These are phyloP conservation scores for Calonectria pauciramosa DNA, from an alignment of 2,329 filamentous ascomycete species.

Conservation along the genomic window DNA sequence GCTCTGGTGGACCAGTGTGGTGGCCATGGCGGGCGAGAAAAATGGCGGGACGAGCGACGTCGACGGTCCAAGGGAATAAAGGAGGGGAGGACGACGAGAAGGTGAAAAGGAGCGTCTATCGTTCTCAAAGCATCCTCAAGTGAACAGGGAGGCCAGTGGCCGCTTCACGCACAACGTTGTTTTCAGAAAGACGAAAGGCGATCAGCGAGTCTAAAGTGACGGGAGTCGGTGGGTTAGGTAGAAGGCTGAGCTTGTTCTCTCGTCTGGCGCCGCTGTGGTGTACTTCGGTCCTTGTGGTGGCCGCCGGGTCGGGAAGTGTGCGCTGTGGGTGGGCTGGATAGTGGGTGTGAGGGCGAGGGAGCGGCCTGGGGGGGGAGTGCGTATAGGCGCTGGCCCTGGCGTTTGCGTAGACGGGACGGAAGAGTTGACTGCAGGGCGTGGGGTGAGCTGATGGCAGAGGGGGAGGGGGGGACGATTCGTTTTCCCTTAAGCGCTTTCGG, in stretches of 20 bases:
- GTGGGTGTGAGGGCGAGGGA: neutral
- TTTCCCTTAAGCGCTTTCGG: neutral
- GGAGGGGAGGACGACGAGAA: constrained; percentile 30
- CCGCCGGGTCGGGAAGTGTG: constrained; percentile 22
- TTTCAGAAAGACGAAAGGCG: constrained; percentile 12
- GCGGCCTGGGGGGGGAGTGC: neutral
- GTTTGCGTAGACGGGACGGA: neutral
- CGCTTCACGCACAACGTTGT: constrained; percentile 8
- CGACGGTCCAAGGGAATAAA: neutral
- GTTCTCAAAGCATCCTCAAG: constrained; percentile 41
- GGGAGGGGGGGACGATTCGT: neutral
- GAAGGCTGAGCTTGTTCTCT: constrained; percentile 13
- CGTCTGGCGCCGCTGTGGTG: constrained; percentile 8
- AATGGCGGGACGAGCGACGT: constrained; percentile 24
- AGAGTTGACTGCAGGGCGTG: constrained; percentile 12
- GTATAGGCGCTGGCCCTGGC: neutral
- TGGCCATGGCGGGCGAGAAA: constrained; percentile 32
- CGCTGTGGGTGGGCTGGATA: neutral
- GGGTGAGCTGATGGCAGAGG: neutral
- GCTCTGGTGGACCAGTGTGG: constrained; percentile 33
- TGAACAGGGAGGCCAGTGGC: constrained; percentile 24
- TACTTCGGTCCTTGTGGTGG: constrained; percentile 4
- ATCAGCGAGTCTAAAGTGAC: constrained; percentile 8
- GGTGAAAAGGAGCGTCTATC: constrained; percentile 18
- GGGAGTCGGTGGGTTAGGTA: constrained; percentile 3